phyloP scores from a whole-genome alignment of 495 filamentous ascomycete species.

The Tricharina praecox region DNA sequence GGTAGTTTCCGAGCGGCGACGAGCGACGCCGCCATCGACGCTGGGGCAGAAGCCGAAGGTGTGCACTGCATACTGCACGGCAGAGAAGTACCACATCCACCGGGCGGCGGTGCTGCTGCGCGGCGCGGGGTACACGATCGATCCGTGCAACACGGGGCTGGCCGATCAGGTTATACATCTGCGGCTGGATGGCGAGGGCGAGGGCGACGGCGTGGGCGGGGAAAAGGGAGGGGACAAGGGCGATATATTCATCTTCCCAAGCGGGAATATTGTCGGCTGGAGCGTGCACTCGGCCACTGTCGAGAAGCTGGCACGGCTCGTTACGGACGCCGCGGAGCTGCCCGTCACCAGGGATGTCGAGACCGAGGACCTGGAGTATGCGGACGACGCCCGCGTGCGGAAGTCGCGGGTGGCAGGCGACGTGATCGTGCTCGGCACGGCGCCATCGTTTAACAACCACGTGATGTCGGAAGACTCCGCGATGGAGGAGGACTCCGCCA shows the following conservation, averaged over 20 bases:
- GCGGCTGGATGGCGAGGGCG: slow-evolving; percentile 6
- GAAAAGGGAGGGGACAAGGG: slow-evolving; percentile 30
- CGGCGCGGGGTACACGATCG: slow-evolving; percentile 12
- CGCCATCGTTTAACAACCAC: slow-evolving; percentile 24
- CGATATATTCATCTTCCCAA: slow-evolving; percentile 93
- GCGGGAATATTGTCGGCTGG: slow-evolving; percentile 90
- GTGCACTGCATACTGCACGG: slow-evolving; percentile 25
- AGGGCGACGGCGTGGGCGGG: not conserved
- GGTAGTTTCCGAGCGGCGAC: not conserved
- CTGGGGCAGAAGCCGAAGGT: not conserved
- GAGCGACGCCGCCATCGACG: not conserved
- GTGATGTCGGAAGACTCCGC: not conserved
- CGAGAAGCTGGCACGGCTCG: slow-evolving; percentile 51
- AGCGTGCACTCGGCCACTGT: slow-evolving; percentile 55
- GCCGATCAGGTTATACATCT: slow-evolving; percentile 23
- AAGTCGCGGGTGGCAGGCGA: slow-evolving; percentile 71
- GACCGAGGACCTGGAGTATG: slow-evolving; percentile 77
- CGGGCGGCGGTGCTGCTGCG: slow-evolving; percentile 12
- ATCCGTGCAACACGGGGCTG: slow-evolving; percentile 16
- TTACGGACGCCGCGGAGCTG: slow-evolving; percentile 58
- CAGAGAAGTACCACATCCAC: slow-evolving; percentile 23
- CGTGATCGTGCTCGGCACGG: slow-evolving; percentile 77
- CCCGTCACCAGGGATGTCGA: slow-evolving; percentile 54
- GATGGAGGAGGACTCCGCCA: not conserved
- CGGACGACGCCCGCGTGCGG: slow-evolving; percentile 56